Evolutionary conservation across 495 filamentous ascomycete genomes (phyloP), one percentile per base, ranked within the genome.

Genomic region (Lepidopterella palustris): DNA sequence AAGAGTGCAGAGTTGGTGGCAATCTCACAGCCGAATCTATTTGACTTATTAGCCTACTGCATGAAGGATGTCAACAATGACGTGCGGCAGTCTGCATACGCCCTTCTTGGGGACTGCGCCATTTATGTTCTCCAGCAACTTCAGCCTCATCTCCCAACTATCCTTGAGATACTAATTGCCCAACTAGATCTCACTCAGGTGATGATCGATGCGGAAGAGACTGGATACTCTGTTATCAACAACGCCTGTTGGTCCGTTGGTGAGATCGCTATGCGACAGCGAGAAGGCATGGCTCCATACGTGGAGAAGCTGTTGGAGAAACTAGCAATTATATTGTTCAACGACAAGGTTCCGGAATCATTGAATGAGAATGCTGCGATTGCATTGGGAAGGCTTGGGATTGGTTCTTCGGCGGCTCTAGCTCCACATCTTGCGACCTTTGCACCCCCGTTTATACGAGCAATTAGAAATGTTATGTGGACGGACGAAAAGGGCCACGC

Each of bases 231-330:
- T 45, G 92, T 96, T 18, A 80, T 97, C 58, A 99, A 97, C 79
- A 99, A 99, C 69, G 92, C 93, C 27, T 97, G 95, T 77, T 99
- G 93, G 93, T 93, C 92, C 28, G 87, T 84, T 23, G 93, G 93
- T 18, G 93, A 99, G 75, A 95, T 99, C 58, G 85, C 90, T 8
- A 84, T 97, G 72, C 84, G 89, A 66, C 83, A 89, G 64, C 80
- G 83, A 58, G 77, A 78, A 42, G 79, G 75, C 21, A 87, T 97
- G 81, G 79, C 77, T 0, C 88, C 90, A 0, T 95, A 87, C 64
- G 81, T 88, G 21, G 84, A 89, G 10, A 78, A 87, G 59, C 73
- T 97, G 11, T 87, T 96, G 53, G 79, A 83, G 28, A 84, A 87
- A 18, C 82, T 92, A 21, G 76, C 86, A 42, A 77, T 80, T 29